Conservation (phyloP, 805 yeast species). For the Spencermartinsiella europaea region DNA sequence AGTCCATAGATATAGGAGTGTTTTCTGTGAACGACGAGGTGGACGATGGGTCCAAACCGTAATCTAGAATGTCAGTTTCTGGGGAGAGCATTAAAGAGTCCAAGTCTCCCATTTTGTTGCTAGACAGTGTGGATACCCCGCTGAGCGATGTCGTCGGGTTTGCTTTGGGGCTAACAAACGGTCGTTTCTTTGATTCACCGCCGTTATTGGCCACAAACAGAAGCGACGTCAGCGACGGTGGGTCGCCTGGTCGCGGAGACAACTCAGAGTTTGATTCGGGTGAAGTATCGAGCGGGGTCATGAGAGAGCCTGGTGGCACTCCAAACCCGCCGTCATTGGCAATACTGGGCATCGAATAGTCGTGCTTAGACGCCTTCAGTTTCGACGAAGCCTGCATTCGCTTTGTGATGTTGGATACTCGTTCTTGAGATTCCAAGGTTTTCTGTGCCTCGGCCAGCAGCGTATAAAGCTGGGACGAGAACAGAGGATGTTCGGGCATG, state of each 20-base stretch:
- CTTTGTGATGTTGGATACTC: constrained; percentile 18
- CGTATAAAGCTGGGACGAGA: constrained; percentile 21
- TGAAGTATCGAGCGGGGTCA: constrained; percentile 19
- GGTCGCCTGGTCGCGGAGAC: background rate
- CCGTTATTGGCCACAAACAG: background rate
- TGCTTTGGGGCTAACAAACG: constrained; percentile 8
- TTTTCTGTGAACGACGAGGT: constrained; percentile 6
- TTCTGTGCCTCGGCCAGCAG: constrained; percentile 23
- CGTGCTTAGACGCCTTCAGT: background rate
- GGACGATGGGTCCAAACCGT: background rate
- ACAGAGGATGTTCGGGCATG: constrained; percentile 15
- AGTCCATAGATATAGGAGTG: constrained; percentile 8
- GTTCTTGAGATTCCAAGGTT: constrained; percentile 14
- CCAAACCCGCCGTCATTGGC: background rate
- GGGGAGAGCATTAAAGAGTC: constrained; percentile 8
- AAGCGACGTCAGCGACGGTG: constrained; percentile 1
- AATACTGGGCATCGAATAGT: background rate
- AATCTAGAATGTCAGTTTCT: constrained; percentile 6
- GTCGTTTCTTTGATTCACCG: constrained; percentile 1
- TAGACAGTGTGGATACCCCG: constrained; percentile 1
- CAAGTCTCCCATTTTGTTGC: background rate
- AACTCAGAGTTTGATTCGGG: constrained; percentile 13
- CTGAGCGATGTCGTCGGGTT: constrained; percentile 5
- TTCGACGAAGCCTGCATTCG: constrained; percentile 12
- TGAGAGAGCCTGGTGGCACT: constrained; percentile 5